Evolutionary conservation across 2,329 filamentous ascomycete genomes (phyloP), one percentile per base, ranked within the genome.

Genomic region (Xylariaceae sp.): DNA sequence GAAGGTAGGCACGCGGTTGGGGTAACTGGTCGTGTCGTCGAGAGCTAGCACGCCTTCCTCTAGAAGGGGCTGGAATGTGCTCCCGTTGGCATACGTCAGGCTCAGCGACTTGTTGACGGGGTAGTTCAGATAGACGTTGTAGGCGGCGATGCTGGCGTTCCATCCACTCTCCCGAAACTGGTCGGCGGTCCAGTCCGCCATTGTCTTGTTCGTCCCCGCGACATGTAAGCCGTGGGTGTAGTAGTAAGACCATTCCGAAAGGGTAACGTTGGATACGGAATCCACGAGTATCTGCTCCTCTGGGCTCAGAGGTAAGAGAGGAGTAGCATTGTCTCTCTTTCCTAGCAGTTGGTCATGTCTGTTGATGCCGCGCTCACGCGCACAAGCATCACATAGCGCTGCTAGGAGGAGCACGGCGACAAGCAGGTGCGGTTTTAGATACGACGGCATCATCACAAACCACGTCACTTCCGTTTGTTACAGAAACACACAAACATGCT

Each of bases 1-100:
- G 62, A 90, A 94, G 0, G 81, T 86, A 5, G 86, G 85, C 15
- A 89, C 73, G 18, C 83, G 70, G 45, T 85, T 74, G 5, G 71
- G 65, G 23, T 83, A 67, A n/a, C 78, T 73, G 19, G 78, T 85
- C 0, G 85, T 87, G n/a, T 76, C 71, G 56, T 92, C 87, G 43
- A 86, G 79, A 4, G 78, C 69, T 2, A 92, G 62, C 1, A 84
- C 73, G 49, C 86, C 81, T 59, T 92, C 85, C 50, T 83, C 78
- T 35, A 90, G 60, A 4, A 70, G 76, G 2, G 85, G 83, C 51
- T 83, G 75, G 34, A 73, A 82, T 5, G 69, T 71, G 26, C 80
- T 56, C 1, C 66, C 66, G 33, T 64, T 61, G 1, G 60, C 40
- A 14, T 57, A 57, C 0, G 58, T 61, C 4, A 67, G 48, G 5